Base-by-base conservation (phyloP, 1,284 basidiomycete genomes). In the Trichosporon sp. region DNA sequence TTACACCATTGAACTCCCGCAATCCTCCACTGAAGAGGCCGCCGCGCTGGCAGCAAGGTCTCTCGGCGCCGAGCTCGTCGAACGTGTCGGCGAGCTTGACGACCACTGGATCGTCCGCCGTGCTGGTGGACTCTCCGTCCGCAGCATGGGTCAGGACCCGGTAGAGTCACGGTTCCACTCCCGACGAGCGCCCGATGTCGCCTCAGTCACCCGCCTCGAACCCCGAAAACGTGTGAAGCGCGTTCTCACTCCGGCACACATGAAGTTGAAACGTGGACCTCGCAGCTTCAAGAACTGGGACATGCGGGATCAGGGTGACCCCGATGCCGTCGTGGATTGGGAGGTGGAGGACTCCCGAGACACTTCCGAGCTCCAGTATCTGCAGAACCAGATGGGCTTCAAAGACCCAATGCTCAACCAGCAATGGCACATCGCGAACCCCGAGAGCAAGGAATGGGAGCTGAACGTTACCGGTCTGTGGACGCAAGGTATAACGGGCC, bases 61-160 rank as follows among this genome's bases (percentile, higher is more conserved):
- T 1, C 87, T 98, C 7, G 91, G 90, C 26, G 91, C 93, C 10
- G 91, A 98, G 82, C 85, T 97, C 66, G 91, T 98, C 67, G 94
- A 96, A 79, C 90, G 88, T 74, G 91, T 91, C 12, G 96, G 96
- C 48, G 91, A 97, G 81, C 88, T 99, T 10, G 80, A 82, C 2
- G 87, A 94, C 70, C 88, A 92, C 82, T 99, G 92, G 91, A 87
- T 99, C 3, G 89, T 98, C n/a, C 88, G 93, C 14, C 85, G 87
- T 3, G 31, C 59, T 4, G 64, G 51, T 4, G 64, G 54, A 2
- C n/a, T 68, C 2, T 40, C 64, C 0, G 35, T 65, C 3, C 56
- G 51, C 12, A 32, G 19, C 14, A 51, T 64, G 46, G 85, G 81
- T 59, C 31, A 14, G 14, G 74, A 72, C 37, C 74, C 74, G 1